Evolutionary conservation across 345 rosid species (phyloP), one percentile per base, ranked within the genome.

Genomic region (Noccaea bulbosa): DNA sequence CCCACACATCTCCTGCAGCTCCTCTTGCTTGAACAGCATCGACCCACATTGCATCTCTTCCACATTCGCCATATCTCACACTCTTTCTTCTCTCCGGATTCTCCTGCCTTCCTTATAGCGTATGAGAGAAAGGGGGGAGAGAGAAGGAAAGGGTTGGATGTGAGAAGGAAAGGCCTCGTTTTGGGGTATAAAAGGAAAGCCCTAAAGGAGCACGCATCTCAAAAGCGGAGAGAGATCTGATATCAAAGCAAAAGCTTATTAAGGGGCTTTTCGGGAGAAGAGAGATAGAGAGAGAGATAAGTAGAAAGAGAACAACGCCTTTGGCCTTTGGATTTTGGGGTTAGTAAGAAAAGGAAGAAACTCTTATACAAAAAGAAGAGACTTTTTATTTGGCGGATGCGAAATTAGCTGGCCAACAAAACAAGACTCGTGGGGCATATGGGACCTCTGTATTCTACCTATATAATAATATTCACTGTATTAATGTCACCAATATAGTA

Each of bases 1-100:
- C 54, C 91, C 99, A 66, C 91, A 87, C 62, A 95, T 79, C 81
- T 90, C 96, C 60, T 80, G 79, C 73, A 95, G 78, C 85, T 95
- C 98, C 77, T 95, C 99, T 47, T 90, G 88, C 78, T 87, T 83
- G 70, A 95, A 95, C 62, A 84, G 41, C 81, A 77, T 43, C 67
- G 81, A 74, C 77, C 82, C 83, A 73, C 79, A 81, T 55, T 79
- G 83, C 40, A 72, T 80, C 74, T 72, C 91, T 35, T 60, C 76
- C 68, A 83, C 90, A 68, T 82, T 82, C 51, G 88, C 90, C 97
- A 91, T 86, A 66, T 38, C 53, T 17, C 53, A 8, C 32, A 4
- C 3, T 3, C 41, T 11, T 77, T 8, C 62, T 59, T 4, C 52
- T 17, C 82, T 35, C 62, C 44, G 50, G 62, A 56, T 20, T 49